Evolutionary conservation across 192 early-diverging fungal species (phyloP), one percentile per base, ranked within the genome.

Genomic region (Backusella circina): DNA sequence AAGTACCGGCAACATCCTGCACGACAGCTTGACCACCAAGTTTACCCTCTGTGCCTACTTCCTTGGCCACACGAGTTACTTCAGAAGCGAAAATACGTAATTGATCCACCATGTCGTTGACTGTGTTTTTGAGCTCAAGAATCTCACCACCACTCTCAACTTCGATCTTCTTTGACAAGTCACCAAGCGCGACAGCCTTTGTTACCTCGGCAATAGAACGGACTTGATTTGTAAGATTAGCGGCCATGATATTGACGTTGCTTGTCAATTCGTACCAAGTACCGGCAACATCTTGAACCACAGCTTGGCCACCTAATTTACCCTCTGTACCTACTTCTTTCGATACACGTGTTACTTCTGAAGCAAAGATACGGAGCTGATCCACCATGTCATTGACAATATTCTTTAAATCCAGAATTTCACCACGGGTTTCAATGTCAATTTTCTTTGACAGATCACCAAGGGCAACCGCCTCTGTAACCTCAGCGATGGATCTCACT

Each of bases 251-350:
- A 74, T 88, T 88, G 33, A 88, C 87, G 30, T 83, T 85, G n/a
- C 83, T 84, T 16, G 87, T 93, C 7, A 93, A 79, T 35, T 93
- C 92, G 44, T 90, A 87, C 93, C 93, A 95, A 0, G 88, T 88
- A 13, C 93, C 93, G 21, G 88, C 89, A 2, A 93, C 91, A 69
- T 87, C 90, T 7, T 78, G 72, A 1, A 95, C 93, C 13, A 89
- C 84, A 1, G 92, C 93, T 77, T 93, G 91, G 33, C 86, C 94
- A 66, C 94, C 94, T 30, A 95, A 82, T 69, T 90, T 91, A 51
- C 93, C 93, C 54, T 93, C 89, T 0, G 85, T 90, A 44, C 91
- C 91, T 18, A 92, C 91, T 76, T 90, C 88, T 13, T 84, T 80
- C 1, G 91, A 87, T 7, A 92, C 91, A 74, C 87, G 85, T 13